Evolutionary conservation across 176 grass and related monocot genomes (phyloP).

Genomic region (Phragmites australis): DNA sequence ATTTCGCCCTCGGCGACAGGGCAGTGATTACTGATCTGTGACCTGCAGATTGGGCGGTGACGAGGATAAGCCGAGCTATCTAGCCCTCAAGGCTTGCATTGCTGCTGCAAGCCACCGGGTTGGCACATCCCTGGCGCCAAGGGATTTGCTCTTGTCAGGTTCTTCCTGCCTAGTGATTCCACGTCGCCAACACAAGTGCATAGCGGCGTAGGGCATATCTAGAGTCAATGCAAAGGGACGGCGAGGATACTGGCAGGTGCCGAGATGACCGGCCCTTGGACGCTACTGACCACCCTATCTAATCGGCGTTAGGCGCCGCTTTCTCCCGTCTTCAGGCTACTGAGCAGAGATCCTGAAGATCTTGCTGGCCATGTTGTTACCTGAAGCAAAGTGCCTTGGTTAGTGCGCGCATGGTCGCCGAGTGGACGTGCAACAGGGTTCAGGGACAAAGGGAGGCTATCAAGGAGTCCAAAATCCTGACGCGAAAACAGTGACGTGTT

Average conservation of each 20-base stretch:
- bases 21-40: neutral
- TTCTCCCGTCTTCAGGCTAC: conserved; percentile 1
- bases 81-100: neutral
- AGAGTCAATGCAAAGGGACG: conserved; percentile 4
- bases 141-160: neutral
- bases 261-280: conserved; percentile 4
- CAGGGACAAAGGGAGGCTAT: neutral
- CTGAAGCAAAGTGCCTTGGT: neutral
- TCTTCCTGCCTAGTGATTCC: neutral
- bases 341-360: neutral
- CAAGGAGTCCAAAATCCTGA: neutral
- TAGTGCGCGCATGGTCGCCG: neutral
- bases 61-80: neutral
- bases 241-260: neutral
- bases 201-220: neutral
- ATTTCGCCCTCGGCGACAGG: neutral
- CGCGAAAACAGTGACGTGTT: too few species aligned
- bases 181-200: neutral
- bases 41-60: neutral
- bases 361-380: neutral
- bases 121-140: conserved; percentile 28
- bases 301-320: neutral
- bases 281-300: neutral
- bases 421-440: neutral
- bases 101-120: neutral